These are phyloP conservation scores for Herpetomonas tarakana DNA, from an alignment of 208 protist species.

Conservation along the genomic window DNA sequence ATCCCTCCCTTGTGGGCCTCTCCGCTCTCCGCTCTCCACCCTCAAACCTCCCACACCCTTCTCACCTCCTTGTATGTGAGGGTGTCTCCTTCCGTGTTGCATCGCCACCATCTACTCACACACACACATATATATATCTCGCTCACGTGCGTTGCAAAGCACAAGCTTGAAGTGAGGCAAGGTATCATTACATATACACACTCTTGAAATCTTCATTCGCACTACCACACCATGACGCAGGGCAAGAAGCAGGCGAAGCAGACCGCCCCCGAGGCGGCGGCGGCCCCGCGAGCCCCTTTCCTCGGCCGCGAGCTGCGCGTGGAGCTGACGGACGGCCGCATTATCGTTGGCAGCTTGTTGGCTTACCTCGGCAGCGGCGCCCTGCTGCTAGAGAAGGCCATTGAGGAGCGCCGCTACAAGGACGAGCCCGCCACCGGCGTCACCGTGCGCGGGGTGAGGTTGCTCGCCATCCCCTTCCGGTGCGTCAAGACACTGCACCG, in stretches of 20 bases:
- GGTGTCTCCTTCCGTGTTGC: conserved; percentile 2
- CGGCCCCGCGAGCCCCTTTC: conserved; percentile 29
- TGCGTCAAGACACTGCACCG: conserved; percentile 66
- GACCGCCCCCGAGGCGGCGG: neutral
- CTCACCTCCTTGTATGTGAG: too few species aligned
- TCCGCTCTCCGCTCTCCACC: too few species aligned
- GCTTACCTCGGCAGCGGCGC: conserved; percentile 75
- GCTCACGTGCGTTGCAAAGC: neutral
- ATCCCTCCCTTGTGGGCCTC: too few species aligned
- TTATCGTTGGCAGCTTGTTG: conserved; percentile 67
- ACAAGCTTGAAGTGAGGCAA: neutral
- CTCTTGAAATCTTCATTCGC: neutral
- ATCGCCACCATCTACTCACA: neutral
- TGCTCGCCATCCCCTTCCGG: conserved; percentile 72
- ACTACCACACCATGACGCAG: too few species aligned
- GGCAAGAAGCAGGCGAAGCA: conserved; percentile 1
- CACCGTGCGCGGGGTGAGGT: conserved; percentile 32
- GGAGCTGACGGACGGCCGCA: conserved; percentile 67
- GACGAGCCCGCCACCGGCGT: conserved; percentile 21
- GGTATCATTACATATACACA: neutral
- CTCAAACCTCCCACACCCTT: too few species aligned
- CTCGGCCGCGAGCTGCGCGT: conserved; percentile 75
- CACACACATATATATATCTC: conserved; percentile 16
- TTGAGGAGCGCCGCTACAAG: conserved; percentile 70
- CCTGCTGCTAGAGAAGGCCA: conserved; percentile 51